Conservation (phyloP, 805 yeast genomes). For the Vanderwaltozyma tropicalis region DNA sequence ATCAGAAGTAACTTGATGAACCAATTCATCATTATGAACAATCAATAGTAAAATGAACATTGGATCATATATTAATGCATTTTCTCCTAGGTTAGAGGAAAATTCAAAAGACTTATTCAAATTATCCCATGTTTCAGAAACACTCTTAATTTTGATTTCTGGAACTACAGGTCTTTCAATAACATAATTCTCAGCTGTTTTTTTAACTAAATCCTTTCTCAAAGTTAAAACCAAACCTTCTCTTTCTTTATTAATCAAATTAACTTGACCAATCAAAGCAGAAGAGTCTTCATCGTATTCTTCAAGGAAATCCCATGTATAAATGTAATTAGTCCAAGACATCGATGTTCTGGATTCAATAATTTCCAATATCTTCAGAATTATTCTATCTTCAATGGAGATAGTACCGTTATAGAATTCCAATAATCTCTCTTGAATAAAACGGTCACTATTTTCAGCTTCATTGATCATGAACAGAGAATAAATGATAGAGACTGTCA, state of each 20-base stretch:
- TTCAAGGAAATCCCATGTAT: constrained; percentile 55
- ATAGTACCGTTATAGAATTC: constrained; percentile 54
- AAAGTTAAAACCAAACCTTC: constrained; percentile 42
- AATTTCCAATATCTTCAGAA: constrained; percentile 43
- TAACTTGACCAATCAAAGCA: constrained; percentile 39
- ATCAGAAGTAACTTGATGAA: constrained; percentile 29
- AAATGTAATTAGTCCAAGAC: constrained; percentile 59
- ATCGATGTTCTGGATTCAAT: constrained; percentile 44
- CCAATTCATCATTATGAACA: constrained; percentile 55
- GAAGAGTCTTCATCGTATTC: constrained; percentile 30
- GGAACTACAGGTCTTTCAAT: constrained; percentile 26
- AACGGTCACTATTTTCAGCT: constrained; percentile 35
- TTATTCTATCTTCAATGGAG: constrained; percentile 47
- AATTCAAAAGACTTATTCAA: constrained; percentile 19
- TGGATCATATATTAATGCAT: constrained; percentile 45
- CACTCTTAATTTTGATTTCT: background rate
- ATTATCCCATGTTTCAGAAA: constrained; percentile 15
- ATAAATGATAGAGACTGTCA: constrained; percentile 38
- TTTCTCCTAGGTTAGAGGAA: constrained; percentile 5
- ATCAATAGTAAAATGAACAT: constrained; percentile 55
- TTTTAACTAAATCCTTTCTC: constrained; percentile 38
- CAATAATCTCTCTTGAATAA: constrained; percentile 41
- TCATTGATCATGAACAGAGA: constrained; percentile 41
- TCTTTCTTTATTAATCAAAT: constrained; percentile 36
- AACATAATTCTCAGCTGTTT: constrained; percentile 35